Percentiles rank a stretch among this genome's conserved stretches.
phyloP scores from a whole-genome alignment of 2,329 filamentous ascomycete species.

The Epichloe gansuensis region DNA sequence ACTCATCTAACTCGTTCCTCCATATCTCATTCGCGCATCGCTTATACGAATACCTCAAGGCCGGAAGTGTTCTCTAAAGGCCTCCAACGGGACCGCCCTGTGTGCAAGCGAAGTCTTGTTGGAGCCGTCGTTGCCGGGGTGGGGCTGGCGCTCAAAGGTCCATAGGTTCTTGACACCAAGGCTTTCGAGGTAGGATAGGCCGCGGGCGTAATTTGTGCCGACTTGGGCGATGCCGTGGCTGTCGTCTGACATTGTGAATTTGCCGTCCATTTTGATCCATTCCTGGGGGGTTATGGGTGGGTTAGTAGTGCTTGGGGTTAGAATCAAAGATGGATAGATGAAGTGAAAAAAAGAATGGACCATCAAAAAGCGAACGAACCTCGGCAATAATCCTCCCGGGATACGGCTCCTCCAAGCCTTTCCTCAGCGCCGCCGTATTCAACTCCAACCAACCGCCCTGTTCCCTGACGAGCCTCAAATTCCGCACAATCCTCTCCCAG shows the following conservation, averaged over 20 bases:
- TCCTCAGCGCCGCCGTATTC: constrained; percentile 76
- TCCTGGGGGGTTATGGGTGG: constrained; percentile 30
- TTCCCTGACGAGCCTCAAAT: constrained; percentile 54
- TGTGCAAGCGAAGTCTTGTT: constrained; percentile 27
- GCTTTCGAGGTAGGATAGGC: constrained; percentile 55
- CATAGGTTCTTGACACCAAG: constrained; percentile 53
- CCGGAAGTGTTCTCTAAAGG: constrained; percentile 23
- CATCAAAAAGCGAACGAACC: constrained; percentile 32
- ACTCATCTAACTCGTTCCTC: too few species aligned
- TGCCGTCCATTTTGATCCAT: constrained; percentile 60
- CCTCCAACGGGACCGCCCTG: constrained; percentile 27
- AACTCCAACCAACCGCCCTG: constrained; percentile 82
- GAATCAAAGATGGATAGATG: not conserved
- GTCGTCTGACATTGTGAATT: constrained; percentile 87
- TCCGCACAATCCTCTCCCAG: constrained; percentile 63
- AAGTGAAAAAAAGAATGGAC: constrained; percentile 5
- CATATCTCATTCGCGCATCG: too few species aligned
- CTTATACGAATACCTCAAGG: not conserved
- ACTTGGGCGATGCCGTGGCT: constrained; percentile 83
- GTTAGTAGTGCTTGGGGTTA: not conserved
- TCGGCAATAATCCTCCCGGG: constrained; percentile 66
- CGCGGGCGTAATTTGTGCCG: constrained; percentile 65
- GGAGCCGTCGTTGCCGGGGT: constrained; percentile 16
- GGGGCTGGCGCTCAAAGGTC: constrained; percentile 32
- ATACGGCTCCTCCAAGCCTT: constrained; percentile 85